A percentile compares a stretch with the other conserved stretches of the same genome.
phyloP scores from a whole-genome alignment of 257 asterid species.

The Nicotiana noctiflora region DNA sequence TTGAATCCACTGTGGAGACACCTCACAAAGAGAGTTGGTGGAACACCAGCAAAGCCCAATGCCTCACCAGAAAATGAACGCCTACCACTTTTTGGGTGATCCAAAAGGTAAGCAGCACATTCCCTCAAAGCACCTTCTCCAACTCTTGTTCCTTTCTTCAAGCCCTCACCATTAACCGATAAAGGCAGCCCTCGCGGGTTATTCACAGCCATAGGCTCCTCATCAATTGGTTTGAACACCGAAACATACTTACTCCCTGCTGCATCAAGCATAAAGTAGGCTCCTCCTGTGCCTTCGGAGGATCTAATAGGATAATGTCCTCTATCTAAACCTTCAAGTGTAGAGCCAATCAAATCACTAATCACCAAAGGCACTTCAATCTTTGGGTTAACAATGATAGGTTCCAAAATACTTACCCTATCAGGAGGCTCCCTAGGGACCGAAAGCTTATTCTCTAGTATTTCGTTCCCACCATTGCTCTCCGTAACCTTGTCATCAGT shows the following conservation, averaged over 20 bases:
- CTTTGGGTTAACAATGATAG: slow-evolving; percentile 60
- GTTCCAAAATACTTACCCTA: slow-evolving; percentile 48
- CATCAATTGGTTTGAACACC: slow-evolving; percentile 81
- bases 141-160: slow-evolving; percentile 87
- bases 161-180: slow-evolving; percentile 79
- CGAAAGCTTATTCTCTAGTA: slow-evolving; percentile 17
- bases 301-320: slow-evolving; percentile 65
- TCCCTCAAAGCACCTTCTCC: slow-evolving; percentile 92
- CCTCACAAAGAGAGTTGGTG: slow-evolving; percentile 57
- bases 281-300: slow-evolving; percentile 92
- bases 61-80: slow-evolving; percentile 53
- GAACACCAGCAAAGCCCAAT: slow-evolving; percentile 76
- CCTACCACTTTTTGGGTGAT: slow-evolving; percentile 74
- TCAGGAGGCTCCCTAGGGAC: slow-evolving; percentile 35
- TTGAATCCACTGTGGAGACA: slow-evolving; percentile 74
- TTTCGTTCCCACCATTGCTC: slow-evolving; percentile 20
- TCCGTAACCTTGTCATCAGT: slow-evolving; percentile 19
- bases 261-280: slow-evolving; percentile 69
- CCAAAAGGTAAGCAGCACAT: slow-evolving; percentile 78
- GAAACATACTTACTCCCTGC: slow-evolving; percentile 54
- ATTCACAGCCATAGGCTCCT: slow-evolving; percentile 89
- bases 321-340: slow-evolving; percentile 49
- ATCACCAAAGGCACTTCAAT: slow-evolving; percentile 49
- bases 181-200: slow-evolving; percentile 85
- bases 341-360: slow-evolving; percentile 39